Evolutionary conservation across 1,284 basidiomycete species (phyloP).

Genomic region (Ceratobasidium sp.): DNA sequence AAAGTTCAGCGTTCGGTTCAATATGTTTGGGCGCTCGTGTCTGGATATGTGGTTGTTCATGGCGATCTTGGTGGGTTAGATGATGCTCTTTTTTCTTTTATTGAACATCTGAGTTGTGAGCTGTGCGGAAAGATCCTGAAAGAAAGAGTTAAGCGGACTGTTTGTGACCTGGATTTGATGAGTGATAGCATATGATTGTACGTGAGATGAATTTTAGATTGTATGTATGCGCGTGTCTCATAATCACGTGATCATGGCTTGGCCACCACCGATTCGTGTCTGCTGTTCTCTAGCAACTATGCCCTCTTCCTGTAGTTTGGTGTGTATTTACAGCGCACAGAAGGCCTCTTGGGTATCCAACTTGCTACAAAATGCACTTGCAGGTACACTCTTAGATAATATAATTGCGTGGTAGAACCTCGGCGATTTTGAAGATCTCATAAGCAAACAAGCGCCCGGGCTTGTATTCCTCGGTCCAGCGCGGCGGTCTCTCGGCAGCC

Average conservation of each 20-base stretch:
- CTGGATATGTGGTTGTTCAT: slow-evolving; percentile 45
- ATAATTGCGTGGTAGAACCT: background rate
- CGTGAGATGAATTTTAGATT: background rate
- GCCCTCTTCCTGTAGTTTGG: background rate
- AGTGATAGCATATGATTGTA: slow-evolving; percentile 13
- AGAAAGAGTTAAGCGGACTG: background rate
- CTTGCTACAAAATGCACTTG: background rate
- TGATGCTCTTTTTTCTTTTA: slow-evolving; percentile 13
- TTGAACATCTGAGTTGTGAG: background rate
- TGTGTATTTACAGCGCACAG: background rate
- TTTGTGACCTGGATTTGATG: slow-evolving; percentile 10
- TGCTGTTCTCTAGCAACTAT: background rate
- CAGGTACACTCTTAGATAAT: background rate
- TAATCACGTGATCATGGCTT: background rate
- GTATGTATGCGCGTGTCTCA: background rate
- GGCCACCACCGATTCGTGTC: background rate
- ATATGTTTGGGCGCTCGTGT: slow-evolving; percentile 46
- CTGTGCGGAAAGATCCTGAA: slow-evolving; percentile 15
- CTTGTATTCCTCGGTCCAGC: background rate
- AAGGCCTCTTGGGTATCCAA: background rate
- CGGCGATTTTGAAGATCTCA: background rate
- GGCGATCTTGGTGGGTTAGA: background rate
- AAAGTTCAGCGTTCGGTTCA: slow-evolving; percentile 37
- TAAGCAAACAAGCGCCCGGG: slow-evolving; percentile 14
- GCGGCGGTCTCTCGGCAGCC: slow-evolving; percentile 18